These are phyloP conservation scores for Quercus tomentella DNA, from an alignment of 331 rosid genomes.

Conservation along the genomic window DNA sequence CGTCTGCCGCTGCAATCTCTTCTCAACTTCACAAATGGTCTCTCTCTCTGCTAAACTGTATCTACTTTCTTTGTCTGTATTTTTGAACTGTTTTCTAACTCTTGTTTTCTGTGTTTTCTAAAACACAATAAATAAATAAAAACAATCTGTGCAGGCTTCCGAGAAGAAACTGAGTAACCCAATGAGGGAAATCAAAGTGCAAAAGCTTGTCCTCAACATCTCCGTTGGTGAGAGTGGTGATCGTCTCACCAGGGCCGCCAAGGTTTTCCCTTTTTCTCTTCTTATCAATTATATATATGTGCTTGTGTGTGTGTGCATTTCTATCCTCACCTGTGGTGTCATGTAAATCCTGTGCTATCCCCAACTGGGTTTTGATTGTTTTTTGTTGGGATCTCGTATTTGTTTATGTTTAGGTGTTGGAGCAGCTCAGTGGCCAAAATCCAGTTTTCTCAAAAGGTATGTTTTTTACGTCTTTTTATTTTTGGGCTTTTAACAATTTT, in stretches of 20 bases:
- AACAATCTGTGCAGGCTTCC: constrained; percentile 47
- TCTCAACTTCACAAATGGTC: constrained; percentile 14
- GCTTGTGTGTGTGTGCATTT: neutral
- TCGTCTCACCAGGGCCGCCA: constrained; percentile 84
- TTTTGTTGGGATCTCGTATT: neutral
- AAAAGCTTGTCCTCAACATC: constrained; percentile 88
- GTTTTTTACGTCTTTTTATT: neutral
- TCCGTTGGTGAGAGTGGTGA: constrained; percentile 94
- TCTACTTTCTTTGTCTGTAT: neutral
- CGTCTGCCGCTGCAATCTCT: constrained; percentile 9
- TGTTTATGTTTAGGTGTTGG: constrained; percentile 48
- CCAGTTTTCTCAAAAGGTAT: constrained; percentile 87
- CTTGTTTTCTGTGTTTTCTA: neutral
- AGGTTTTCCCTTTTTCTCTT: constrained; percentile 30
- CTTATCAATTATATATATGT: neutral
- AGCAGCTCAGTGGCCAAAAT: constrained; percentile 78
- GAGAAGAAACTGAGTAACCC: constrained; percentile 82
- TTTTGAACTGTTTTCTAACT: neutral
- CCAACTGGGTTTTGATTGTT: neutral
- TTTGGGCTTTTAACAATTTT: neutral
- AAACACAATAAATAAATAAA: neutral
- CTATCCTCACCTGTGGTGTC: neutral
- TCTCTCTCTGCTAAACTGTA: neutral
- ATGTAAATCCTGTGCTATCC: neutral
- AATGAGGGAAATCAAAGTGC: constrained; percentile 92